Conservation (phyloP, 139 green algal genomes). For the Chloropicon primus region DNA sequence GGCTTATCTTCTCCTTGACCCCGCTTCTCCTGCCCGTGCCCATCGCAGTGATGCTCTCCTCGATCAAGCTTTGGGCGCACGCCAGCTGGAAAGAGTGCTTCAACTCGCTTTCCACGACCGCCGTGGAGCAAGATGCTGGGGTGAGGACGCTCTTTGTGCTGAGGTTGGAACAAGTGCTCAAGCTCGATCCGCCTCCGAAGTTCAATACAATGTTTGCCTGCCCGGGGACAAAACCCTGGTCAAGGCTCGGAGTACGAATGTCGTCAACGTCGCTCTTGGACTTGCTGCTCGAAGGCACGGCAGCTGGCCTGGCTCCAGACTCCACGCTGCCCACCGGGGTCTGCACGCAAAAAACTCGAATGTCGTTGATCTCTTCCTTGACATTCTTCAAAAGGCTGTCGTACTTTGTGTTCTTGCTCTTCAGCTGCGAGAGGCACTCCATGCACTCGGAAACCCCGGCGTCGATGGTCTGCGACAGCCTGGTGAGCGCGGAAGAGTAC, state of each 20-base stretch:
- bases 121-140: too few species aligned
- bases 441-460: not conserved
- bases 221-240: too few species aligned
- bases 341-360: not conserved
- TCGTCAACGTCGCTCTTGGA: too few species aligned
- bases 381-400: not conserved
- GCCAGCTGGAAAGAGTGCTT: not conserved
- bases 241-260: too few species aligned
- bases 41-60: not conserved
- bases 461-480: not conserved
- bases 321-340: not conserved
- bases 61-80: not conserved
- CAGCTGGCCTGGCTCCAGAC: too few species aligned
- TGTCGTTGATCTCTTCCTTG: not conserved
- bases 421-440: not conserved
- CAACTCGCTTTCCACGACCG: too few species aligned
- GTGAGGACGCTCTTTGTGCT: not conserved
- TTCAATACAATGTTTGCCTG: too few species aligned
- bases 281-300: too few species aligned
- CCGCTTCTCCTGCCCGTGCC: not conserved
- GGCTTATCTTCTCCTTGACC: not conserved
- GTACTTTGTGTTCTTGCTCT: not conserved
- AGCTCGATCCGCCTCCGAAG: too few species aligned
- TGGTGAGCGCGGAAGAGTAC: not conserved
- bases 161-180: not conserved